Evolutionary conservation across 805 yeast species (phyloP).

Genomic region (Lachancea thermotolerans): DNA sequence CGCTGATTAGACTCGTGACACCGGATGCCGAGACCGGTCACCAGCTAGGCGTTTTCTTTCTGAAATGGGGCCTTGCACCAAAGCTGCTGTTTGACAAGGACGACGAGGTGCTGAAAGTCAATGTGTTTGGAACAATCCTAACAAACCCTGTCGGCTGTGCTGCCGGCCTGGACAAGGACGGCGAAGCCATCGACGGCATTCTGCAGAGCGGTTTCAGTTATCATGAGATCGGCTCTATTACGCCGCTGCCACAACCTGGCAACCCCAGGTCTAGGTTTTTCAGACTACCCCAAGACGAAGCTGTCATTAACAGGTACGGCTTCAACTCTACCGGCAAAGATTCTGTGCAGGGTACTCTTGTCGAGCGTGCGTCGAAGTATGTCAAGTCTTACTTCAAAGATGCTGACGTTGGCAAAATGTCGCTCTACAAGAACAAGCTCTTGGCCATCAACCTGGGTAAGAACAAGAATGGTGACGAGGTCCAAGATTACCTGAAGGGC

Average conservation of each 20-base stretch:
- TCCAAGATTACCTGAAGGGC: slow-evolving; percentile 78
- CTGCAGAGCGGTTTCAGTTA: slow-evolving; percentile 77
- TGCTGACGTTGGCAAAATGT: slow-evolving; percentile 28
- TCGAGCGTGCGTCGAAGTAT: slow-evolving; percentile 49
- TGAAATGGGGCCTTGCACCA: slow-evolving; percentile 68
- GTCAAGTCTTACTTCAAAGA: slow-evolving; percentile 22
- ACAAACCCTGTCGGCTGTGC: slow-evolving; percentile 85
- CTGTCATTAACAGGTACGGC: slow-evolving; percentile 91
- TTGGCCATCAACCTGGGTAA: slow-evolving; percentile 86
- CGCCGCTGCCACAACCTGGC: slow-evolving; percentile 91
- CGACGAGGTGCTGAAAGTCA: slow-evolving; percentile 47
- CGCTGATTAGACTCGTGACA: slow-evolving; percentile 58
- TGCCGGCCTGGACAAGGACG: slow-evolving; percentile 93
- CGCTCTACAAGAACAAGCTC: slow-evolving; percentile 58
- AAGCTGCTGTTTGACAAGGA: slow-evolving; percentile 47
- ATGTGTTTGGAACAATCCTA: slow-evolving; percentile 58
- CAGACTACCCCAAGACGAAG: slow-evolving; percentile 75
- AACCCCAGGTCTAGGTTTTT: slow-evolving; percentile 91
- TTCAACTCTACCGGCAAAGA: slow-evolving; percentile 89
- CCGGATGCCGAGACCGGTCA: slow-evolving; percentile 84
- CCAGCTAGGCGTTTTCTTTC: slow-evolving; percentile 56
- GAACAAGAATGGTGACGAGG: slow-evolving; percentile 87
- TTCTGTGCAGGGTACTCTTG: slow-evolving; percentile 60
- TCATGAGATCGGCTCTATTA: slow-evolving; percentile 88
- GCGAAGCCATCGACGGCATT: slow-evolving; percentile 79